phyloP scores from a whole-genome alignment of 2,329 filamentous ascomycete genomes.

The Colletotrichum cordylinicola region DNA sequence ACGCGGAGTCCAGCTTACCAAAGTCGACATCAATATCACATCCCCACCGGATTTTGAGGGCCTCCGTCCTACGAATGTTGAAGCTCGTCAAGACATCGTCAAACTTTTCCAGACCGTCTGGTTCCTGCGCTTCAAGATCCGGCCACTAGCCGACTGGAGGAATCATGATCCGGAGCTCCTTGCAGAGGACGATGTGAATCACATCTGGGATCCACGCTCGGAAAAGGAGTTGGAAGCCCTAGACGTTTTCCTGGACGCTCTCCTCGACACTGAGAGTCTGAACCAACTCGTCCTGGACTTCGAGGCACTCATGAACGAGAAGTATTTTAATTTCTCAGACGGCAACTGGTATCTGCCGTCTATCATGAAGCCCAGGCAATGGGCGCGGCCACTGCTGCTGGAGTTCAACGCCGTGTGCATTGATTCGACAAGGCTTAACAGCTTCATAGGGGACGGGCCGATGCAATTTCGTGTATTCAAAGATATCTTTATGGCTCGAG shows the following conservation, averaged over 20 bases:
- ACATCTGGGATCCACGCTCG: not conserved
- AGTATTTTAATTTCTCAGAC: too few species aligned
- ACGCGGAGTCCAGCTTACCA: not conserved
- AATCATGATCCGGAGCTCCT: fast-evolving
- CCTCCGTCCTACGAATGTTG: fast-evolving
- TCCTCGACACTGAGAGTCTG: not conserved
- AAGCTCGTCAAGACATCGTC: fast-evolving
- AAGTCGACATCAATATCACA: not conserved
- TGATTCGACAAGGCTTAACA: not conserved
- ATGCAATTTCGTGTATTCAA: fast-evolving
- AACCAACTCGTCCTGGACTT: fast-evolving
- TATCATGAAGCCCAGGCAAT: not conserved
- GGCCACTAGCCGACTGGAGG: fast-evolving
- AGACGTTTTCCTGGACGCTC: not conserved
- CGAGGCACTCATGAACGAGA: not conserved
- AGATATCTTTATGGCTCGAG: not conserved
- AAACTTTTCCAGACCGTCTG: fast-evolving
- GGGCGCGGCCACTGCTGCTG: not conserved
- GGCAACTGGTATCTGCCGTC: not conserved
- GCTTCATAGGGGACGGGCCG: fast-evolving
- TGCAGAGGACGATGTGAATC: not conserved
- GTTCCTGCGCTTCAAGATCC: not conserved
- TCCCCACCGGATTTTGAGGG: fast-evolving
- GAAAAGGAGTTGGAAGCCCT: not conserved
- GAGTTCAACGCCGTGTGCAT: not conserved